Evolutionary conservation across 1,139 yeast species (phyloP), one percentile per base, ranked within the genome.

Genomic region (Lodderomyces orthopsilosis): DNA sequence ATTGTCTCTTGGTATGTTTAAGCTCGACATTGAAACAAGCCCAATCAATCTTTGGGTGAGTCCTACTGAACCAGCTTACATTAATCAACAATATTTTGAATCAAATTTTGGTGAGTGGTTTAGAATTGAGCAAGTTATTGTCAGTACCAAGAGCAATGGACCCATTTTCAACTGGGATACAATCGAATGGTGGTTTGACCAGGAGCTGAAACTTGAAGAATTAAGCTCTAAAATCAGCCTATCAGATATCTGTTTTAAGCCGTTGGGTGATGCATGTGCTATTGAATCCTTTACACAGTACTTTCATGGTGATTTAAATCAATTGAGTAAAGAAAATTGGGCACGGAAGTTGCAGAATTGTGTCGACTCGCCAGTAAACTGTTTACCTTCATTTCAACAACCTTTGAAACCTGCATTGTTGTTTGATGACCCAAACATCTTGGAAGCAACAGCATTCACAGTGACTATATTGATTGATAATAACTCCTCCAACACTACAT

Each of bases 31-130:
- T 26, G 98, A 91, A 57, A 82, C 82, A 1, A 72, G 85, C 52
- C 98, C 98, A 0, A 78, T 86, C 1, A 79, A 82, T 49, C 67
- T 93, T 33, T 93, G 98, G 98, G 98, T 93, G 0, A 83, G 94
- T 52, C 83, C 94, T 1, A 58, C 67, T 18, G 87, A 94, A n/a
- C 79, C 77, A 5, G 90, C 90, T 13, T 83, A 75, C 47, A 68
- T 76, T 37, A 83, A 93, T 55, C 83, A 84, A 57, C 68, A 74
- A 43, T 82, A 74, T 53, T 93, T 83, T 58, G 96, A 93, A 58
- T 71, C 75, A 13, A 77, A 81, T 46, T 93, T 93, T 63, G 97
- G 98, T 0, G 96, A 95, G 36, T 93, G 94, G 71, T 93, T 85
- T 65, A 75, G 98, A 54, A 78, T 90, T 4, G 93, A 90, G 55